These are phyloP conservation scores for Phaeosphaeria sp. DNA, from an alignment of 2,329 filamentous ascomycete genomes.

Conservation along the genomic window DNA sequence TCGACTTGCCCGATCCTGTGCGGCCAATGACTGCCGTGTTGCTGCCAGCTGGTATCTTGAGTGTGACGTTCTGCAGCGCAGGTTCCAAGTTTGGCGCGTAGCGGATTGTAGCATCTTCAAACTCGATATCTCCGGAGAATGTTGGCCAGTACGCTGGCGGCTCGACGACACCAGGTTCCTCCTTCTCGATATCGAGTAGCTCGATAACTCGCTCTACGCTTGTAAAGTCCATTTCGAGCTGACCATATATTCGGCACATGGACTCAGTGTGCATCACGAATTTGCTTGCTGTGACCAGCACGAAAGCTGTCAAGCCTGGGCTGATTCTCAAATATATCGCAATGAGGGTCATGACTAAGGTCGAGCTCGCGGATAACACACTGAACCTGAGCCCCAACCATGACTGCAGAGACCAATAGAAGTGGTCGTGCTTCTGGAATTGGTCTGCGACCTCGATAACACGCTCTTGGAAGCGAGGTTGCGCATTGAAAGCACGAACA, in stretches of 20 bases:
- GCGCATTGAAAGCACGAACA: slow-evolving; percentile 81
- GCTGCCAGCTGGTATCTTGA: slow-evolving; percentile 78
- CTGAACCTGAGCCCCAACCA: slow-evolving; percentile 87
- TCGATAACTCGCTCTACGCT: slow-evolving; percentile 87
- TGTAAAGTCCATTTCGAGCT: slow-evolving; percentile 90
- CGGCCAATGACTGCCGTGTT: slow-evolving; percentile 81
- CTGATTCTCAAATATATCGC: slow-evolving; percentile 78
- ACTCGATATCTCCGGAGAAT: slow-evolving; percentile 73
- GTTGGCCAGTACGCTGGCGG: slow-evolving; percentile 81
- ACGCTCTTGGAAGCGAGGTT: slow-evolving; percentile 78
- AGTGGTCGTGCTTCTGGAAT: slow-evolving; percentile 95
- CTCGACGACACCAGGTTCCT: slow-evolving; percentile 69
- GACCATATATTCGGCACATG: slow-evolving; percentile 81
- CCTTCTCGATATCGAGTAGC: slow-evolving; percentile 78
- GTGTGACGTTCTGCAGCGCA: slow-evolving; percentile 71
- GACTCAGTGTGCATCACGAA: slow-evolving; percentile 73
- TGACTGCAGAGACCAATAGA: slow-evolving; percentile 86
- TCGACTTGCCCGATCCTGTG: slow-evolving; percentile 81
- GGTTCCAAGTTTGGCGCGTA: slow-evolving; percentile 82
- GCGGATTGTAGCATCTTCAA: slow-evolving; percentile 77
- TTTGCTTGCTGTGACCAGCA: slow-evolving; percentile 73
- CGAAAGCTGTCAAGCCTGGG: slow-evolving; percentile 82
- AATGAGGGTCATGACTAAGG: slow-evolving; percentile 74
- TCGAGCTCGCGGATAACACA: slow-evolving; percentile 72
- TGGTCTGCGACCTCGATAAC: slow-evolving; percentile 83